phyloP scores from a whole-genome alignment of 2,329 filamentous ascomycete genomes.

The Didymella lethalis region DNA sequence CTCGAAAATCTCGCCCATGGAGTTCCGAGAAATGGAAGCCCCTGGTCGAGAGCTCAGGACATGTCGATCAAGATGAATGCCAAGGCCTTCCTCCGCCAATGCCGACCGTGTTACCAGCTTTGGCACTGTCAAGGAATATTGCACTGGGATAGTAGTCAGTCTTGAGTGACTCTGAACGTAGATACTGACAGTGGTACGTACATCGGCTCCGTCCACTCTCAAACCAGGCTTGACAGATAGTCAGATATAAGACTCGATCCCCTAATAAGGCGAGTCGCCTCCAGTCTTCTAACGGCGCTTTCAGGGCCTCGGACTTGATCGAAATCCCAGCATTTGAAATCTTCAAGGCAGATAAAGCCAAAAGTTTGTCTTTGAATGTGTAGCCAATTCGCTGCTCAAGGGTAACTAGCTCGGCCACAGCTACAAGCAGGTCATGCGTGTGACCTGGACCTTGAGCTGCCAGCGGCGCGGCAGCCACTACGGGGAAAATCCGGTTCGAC shows the following conservation, averaged over 20 bases:
- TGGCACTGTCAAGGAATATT: not conserved
- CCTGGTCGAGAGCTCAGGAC: not conserved
- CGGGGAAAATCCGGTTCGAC: not conserved
- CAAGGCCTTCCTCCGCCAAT: not conserved
- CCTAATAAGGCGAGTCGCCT: not conserved
- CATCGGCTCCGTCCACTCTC: not conserved
- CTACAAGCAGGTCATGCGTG: not conserved
- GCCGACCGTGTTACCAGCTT: not conserved
- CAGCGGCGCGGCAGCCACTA: too few relatives aligned
- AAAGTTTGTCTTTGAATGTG: not conserved
- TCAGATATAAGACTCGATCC: not conserved
- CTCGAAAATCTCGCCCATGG: not conserved
- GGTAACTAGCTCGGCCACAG: not conserved
- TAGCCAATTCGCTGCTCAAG: conserved; percentile 2
- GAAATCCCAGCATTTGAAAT: not conserved
- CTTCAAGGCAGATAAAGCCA: not conserved
- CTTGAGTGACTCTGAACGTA: not conserved
- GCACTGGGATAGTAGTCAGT: not conserved
- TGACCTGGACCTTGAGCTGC: not conserved
- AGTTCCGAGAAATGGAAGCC: not conserved
- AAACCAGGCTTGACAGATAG: not conserved
- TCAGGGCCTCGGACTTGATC: not conserved
- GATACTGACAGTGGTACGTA: not conserved
- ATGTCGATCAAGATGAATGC: not conserved
- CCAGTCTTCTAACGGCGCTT: not conserved